Evolutionary conservation across 1,284 basidiomycete species (phyloP), one percentile per base, ranked within the genome.

Genomic region (Fomitopsis pinicola): DNA sequence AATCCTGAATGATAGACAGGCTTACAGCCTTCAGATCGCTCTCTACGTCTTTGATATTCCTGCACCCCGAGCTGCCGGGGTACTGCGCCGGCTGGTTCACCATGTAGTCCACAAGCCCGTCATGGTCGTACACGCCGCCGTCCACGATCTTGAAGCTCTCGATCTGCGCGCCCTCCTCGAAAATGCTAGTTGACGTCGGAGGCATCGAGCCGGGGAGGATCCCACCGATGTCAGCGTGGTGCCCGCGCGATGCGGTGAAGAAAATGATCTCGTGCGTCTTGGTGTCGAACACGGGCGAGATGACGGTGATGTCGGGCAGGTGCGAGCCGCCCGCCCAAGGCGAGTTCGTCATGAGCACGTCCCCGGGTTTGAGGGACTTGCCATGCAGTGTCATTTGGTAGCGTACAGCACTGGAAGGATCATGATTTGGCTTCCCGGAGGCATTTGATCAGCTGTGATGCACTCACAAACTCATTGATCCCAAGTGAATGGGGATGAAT

Each of bases 101-200:
- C 84, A 98, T 90, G 65, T 91, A 84, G 58, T 89, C 86, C 42
- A 89, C 74, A 17, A 98, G 77, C 0, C 87, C 90, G 44, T 89
- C 82, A 58, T 82, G 80, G 71, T 98, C 87, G 72, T 94, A 98
- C 4, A 88, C 75, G 6, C 96, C 95, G 19, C 84, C 82, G 52
- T 85, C 79, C 15, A 99, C 96, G 64, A 98, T 89, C 77, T 97
- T 98, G 84, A 99, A 95, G 69, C 91, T 92, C 64, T 88, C 84
- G 62, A 98, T 94, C 71, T 95, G 85, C 0, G 96, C 96, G 14
- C 96, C 96, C 76, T 99, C 97, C 72, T 99, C 92, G 66, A 90
- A 95, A 55, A 98, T 88, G 62, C 83, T 93, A 61, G 91, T 92
- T 30, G 90, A 93, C 0, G 91, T 95, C 0, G 96, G 94, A 0